phyloP scores from a whole-genome alignment of 768 basidiomycete species.

The Termitomyces sp. region DNA sequence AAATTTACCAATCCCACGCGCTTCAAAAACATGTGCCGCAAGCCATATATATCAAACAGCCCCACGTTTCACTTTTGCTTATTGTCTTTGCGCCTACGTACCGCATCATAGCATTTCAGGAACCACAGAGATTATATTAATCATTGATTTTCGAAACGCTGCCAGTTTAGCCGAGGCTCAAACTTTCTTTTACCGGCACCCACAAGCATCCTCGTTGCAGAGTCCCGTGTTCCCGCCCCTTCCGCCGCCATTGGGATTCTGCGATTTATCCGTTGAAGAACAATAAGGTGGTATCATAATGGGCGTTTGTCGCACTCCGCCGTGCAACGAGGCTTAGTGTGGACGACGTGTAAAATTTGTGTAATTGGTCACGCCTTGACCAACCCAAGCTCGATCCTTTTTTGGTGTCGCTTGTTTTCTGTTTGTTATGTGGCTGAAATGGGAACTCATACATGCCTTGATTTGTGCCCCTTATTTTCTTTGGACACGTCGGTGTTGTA shows the following conservation, averaged over 20 bases:
- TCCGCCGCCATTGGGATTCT: neutral
- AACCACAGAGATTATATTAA: neutral
- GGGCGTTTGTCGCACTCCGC: neutral
- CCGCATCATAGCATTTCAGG: constrained; percentile 2
- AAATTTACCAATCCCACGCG: neutral
- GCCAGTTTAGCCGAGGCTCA: neutral
- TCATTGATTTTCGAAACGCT: neutral
- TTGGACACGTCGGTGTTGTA: neutral
- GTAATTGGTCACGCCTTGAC: neutral
- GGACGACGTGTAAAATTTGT: neutral
- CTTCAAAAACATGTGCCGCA: neutral
- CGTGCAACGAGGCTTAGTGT: neutral
- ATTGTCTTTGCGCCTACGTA: neutral
- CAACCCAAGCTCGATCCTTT: neutral
- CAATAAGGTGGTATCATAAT: neutral
- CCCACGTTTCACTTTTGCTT: neutral
- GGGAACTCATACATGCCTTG: neutral
- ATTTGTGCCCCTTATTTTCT: neutral
- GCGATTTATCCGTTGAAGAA: neutral
- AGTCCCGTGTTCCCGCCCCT: neutral
- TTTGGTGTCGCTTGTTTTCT: neutral
- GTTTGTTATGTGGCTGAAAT: neutral
- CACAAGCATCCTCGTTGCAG: neutral
- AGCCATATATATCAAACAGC: neutral
- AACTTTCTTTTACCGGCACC: neutral